A percentile compares a stretch with the other conserved stretches of the same genome.
phyloP scores from a whole-genome alignment of 805 yeast species.

The Myxozyma neglecta region DNA sequence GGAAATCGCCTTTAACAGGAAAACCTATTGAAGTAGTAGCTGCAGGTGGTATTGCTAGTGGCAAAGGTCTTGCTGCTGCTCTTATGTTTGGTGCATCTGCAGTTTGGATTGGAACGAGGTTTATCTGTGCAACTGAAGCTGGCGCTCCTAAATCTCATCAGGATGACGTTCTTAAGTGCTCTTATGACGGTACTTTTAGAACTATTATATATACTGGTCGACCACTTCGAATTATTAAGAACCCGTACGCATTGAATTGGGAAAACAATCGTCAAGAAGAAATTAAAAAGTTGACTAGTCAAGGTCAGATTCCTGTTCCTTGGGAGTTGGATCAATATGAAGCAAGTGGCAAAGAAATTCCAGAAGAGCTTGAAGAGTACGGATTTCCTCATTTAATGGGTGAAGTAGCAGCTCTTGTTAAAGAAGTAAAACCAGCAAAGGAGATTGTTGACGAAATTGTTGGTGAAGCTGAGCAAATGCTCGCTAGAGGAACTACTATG shows the following conservation, averaged over 20 bases:
- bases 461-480: constrained; percentile 30
- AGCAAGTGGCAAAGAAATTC: constrained; percentile 27
- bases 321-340: constrained; percentile 33
- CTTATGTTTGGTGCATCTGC: constrained; percentile 33
- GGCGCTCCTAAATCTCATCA: constrained; percentile 35
- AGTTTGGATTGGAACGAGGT: constrained; percentile 38
- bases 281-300: constrained; percentile 28
- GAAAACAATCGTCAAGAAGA: constrained; percentile 34
- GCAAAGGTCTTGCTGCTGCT: constrained; percentile 35
- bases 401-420: constrained; percentile 35
- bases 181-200: constrained; percentile 33
- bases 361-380: constrained; percentile 31
- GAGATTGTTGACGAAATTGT: constrained; percentile 35
- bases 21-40: constrained; percentile 34
- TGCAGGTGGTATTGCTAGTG: constrained; percentile 37
- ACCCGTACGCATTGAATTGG: constrained; percentile 35
- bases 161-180: constrained; percentile 30
- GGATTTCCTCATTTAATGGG: constrained; percentile 35
- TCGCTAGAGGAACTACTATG: constrained; percentile 6
- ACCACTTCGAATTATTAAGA: constrained; percentile 32
- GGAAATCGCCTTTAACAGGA: constrained; percentile 33
- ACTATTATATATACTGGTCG: constrained; percentile 36
- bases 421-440: constrained; percentile 34
- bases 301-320: constrained; percentile 33
- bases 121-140: constrained; percentile 36